Evolutionary conservation across 2,329 filamentous ascomycete species (phyloP).

Genomic region (Fusarium odoratissimum): DNA sequence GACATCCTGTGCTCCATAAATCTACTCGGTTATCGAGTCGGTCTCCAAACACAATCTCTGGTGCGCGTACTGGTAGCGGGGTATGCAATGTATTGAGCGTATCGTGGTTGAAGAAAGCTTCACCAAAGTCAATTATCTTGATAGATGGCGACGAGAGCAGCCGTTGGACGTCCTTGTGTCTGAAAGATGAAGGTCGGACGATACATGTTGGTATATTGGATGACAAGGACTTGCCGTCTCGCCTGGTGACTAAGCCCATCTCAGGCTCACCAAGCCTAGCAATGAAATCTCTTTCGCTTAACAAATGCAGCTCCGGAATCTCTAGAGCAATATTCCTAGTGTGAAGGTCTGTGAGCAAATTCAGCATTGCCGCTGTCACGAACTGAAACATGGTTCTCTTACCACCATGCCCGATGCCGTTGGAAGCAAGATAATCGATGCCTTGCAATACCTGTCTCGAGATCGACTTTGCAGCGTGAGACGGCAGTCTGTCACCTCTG

Average conservation of each 20-base stretch:
- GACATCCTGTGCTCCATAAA: slow-evolving; percentile 37
- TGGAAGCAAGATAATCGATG: slow-evolving; percentile 20
- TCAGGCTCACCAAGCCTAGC: slow-evolving; percentile 15
- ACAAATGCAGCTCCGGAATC: neutral
- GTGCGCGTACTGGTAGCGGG: slow-evolving; percentile 29
- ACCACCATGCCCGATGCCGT: slow-evolving; percentile 39
- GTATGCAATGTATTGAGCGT: slow-evolving; percentile 22
- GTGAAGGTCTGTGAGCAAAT: slow-evolving; percentile 27
- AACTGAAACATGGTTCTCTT: neutral
- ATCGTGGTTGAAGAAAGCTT: slow-evolving; percentile 23
- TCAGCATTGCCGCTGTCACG: neutral
- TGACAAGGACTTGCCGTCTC: neutral
- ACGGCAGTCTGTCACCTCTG: slow-evolving; percentile 15
- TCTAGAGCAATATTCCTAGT: slow-evolving; percentile 29
- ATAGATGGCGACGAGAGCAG: neutral
- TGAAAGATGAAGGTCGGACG: slow-evolving; percentile 13
- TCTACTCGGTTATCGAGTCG: slow-evolving; percentile 31
- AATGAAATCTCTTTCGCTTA: slow-evolving; percentile 16
- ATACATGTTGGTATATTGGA: slow-evolving; percentile 17
- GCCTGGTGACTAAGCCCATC: slow-evolving; percentile 6
- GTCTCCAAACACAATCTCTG: slow-evolving; percentile 41
- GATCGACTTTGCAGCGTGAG: slow-evolving; percentile 12
- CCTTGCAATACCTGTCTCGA: slow-evolving; percentile 25
- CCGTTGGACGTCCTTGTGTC: neutral
- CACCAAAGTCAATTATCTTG: slow-evolving; percentile 42